Evolutionary conservation across 306 rosid species (phyloP).

Genomic region (Sicyos baderoa): DNA sequence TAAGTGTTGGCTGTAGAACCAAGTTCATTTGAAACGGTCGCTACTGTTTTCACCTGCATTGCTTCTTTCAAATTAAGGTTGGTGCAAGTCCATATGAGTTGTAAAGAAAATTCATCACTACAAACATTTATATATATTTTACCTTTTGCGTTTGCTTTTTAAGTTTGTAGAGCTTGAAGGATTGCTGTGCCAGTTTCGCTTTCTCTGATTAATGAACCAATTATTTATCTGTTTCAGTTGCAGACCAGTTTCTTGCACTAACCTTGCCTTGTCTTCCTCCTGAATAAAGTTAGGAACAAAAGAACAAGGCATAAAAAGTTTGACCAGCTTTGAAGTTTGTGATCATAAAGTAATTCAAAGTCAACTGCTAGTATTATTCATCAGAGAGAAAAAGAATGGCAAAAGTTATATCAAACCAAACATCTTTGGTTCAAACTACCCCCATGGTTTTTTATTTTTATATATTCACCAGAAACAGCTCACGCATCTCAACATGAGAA

Average conservation of each 20-base stretch:
- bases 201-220: constrained; percentile 98
- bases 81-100: constrained; percentile 25
- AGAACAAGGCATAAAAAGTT: neutral
- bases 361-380: neutral
- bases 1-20: constrained; percentile 16
- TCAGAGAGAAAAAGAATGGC: neutral
- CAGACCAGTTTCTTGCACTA: constrained; percentile 94
- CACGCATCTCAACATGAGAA: no score
- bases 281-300: constrained; percentile 19
- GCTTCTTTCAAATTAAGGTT: constrained; percentile 44
- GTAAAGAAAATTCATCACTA: neutral
- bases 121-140: neutral
- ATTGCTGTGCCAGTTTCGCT: constrained; percentile 98
- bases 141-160: constrained; percentile 98
- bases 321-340: neutral
- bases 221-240: constrained; percentile 93
- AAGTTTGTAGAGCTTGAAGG: constrained; percentile 81
- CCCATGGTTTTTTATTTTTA: neutral
- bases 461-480: no score
- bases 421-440: neutral
- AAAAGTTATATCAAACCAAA: neutral
- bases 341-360: neutral
- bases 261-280: constrained; percentile 96
- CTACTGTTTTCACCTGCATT: constrained; percentile 72
- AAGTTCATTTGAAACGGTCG: constrained; percentile 37